phyloP scores from a whole-genome alignment of 805 yeast species.

The Suhomyces sp. region DNA sequence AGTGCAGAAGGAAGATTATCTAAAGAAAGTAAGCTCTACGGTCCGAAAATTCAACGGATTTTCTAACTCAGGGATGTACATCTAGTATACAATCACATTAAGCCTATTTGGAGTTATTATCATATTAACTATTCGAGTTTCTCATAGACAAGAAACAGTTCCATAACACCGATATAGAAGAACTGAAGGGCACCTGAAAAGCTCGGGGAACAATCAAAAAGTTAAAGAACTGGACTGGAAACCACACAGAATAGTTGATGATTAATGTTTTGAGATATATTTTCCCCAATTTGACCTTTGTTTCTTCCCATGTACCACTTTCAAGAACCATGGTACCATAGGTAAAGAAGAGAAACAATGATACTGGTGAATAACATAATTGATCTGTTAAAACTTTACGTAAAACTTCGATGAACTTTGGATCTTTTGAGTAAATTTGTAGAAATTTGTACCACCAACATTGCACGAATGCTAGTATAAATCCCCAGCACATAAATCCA shows the following conservation, averaged over 20 bases:
- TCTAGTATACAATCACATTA: constrained; percentile 7
- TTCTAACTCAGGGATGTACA: constrained; percentile 28
- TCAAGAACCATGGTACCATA: constrained; percentile 84
- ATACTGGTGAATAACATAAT: constrained; percentile 82
- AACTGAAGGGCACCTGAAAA: constrained; percentile 88
- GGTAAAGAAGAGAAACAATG: constrained; percentile 74
- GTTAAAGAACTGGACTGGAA: constrained; percentile 75
- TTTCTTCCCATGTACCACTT: constrained; percentile 62
- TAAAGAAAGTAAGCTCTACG: constrained; percentile 17
- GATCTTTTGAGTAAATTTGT: constrained; percentile 79
- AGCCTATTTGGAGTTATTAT: neutral
- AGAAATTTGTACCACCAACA: constrained; percentile 86
- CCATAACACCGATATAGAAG: constrained; percentile 87
- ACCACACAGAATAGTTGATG: constrained; percentile 76
- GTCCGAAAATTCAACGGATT: constrained; percentile 24
- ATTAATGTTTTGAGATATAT: constrained; percentile 68
- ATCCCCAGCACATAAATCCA: constrained; percentile 87
- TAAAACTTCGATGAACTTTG: constrained; percentile 78
- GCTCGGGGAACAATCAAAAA: constrained; percentile 66
- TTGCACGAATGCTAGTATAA: constrained; percentile 76
- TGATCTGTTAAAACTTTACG: constrained; percentile 91
- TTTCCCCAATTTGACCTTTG: constrained; percentile 60
- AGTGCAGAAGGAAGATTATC: constrained; percentile 7
- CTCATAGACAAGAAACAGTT: constrained; percentile 86
- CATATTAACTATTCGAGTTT: constrained; percentile 38